Percentiles rank a stretch among this genome's conserved stretches.
These are phyloP conservation scores for Backusella parvicylindrica DNA, from an alignment of 192 early-diverging fungal genomes.

Conservation along the genomic window DNA sequence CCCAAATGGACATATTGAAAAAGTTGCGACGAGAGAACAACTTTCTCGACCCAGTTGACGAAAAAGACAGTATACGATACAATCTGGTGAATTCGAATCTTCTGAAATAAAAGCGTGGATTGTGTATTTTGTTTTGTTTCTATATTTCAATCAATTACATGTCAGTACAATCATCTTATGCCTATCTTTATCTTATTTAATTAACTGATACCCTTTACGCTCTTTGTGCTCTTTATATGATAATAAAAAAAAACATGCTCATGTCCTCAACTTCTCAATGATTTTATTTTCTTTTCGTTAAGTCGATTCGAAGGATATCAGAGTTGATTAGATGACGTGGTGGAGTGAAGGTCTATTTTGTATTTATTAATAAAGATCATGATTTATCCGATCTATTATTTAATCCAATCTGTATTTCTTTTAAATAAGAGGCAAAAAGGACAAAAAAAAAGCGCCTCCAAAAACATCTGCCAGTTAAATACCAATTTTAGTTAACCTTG, in stretches of 20 bases:
- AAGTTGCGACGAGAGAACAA: constrained; percentile 11
- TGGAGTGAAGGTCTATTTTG: constrained; percentile 3
- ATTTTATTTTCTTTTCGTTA: constrained; percentile 6
- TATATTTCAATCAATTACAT: constrained; percentile 13
- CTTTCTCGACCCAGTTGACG: constrained; percentile 4
- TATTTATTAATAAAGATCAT: constrained; percentile 9
- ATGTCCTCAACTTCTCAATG: constrained; percentile 5
- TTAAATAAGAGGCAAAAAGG: constrained; percentile 3
- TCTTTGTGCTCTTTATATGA: not conserved
- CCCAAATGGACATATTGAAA: not conserved
- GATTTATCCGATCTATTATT: constrained; percentile 4
- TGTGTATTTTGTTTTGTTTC: constrained; percentile 4
- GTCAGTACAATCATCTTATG: constrained; percentile 7
- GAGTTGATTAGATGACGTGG: not conserved
- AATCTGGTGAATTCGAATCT: constrained; percentile 8
- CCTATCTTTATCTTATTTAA: not conserved
- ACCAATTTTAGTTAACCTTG: too few species aligned
- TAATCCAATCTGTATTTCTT: constrained; percentile 3
- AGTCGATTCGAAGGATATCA: constrained; percentile 4
- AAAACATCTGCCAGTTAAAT: too few species aligned
- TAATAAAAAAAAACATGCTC: constrained; percentile 1
- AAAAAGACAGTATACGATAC: constrained; percentile 10
- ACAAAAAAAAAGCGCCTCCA: too few species aligned
- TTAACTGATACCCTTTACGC: constrained; percentile 3
- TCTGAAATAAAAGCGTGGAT: constrained; percentile 12